phyloP scores from a whole-genome alignment of 192 early-diverging fungal genomes.

The Linnemannia exigua region DNA sequence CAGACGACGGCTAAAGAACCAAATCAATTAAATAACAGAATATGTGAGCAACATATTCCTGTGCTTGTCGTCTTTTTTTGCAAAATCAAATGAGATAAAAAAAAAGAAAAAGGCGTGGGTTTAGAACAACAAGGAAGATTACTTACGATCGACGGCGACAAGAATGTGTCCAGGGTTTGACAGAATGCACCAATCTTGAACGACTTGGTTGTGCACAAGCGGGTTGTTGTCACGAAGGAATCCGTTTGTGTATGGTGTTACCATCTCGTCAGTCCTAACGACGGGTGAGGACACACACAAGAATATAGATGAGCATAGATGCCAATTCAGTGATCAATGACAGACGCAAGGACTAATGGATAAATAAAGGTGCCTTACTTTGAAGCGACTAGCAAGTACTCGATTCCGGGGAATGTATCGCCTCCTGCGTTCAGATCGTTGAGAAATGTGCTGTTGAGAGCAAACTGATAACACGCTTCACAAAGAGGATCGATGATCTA shows the following conservation, averaged over 20 bases:
- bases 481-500: conserved; percentile 11
- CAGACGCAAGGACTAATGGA: too few relatives aligned
- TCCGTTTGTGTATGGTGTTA: conserved; percentile 23
- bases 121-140: background rate
- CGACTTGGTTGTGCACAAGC: conserved; percentile 13
- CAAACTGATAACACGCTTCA: background rate
- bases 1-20: conserved; percentile 6
- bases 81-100: too few relatives aligned
- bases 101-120: too few relatives aligned
- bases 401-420: conserved; percentile 13
- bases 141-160: background rate
- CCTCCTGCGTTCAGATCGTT: conserved; percentile 7
- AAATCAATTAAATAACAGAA: background rate
- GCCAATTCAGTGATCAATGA: too few relatives aligned
- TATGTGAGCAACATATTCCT: too few relatives aligned
- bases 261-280: conserved; percentile 15
- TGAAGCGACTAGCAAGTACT: conserved; percentile 10
- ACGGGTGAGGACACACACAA: background rate
- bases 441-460: conserved; percentile 7
- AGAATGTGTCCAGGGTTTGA: background rate
- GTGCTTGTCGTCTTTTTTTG: too few relatives aligned
- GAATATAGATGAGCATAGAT: too few relatives aligned
- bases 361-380: background rate
- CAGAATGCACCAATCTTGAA: conserved; percentile 20
- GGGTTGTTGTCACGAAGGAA: conserved; percentile 22